Base-by-base conservation (phyloP, 805 yeast genomes). In the Lachancea sp. region DNA sequence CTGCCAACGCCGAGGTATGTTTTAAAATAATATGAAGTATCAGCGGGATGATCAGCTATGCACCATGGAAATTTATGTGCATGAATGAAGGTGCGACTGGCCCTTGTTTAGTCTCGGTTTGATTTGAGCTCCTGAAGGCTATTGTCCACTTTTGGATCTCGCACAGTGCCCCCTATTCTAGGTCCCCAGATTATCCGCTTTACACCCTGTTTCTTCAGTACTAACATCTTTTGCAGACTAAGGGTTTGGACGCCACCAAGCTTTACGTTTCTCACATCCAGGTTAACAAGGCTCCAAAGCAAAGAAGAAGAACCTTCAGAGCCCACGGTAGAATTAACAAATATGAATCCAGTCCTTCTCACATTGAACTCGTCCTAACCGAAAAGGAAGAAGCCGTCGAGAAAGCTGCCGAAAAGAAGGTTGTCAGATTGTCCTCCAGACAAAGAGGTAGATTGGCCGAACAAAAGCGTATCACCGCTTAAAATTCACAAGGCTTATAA, bases 311-410 rank as follows among this genome's bases (percentile, higher is more conserved):
- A 79, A 92, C 98, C 68, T 92, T 78, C 96, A 89, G 99, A 83
- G 99, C 99, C 65, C 97, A 90, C 83, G 99, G 99, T 85, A 92
- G 98, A 83, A 86, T 88, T 71, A 92, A 90, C 77, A 95, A 96
- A 65, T 92, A 88, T 92, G 94, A 88, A 78, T 86, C 97, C 49
- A 78, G 89, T 64, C 98, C 98, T 70, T 89, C 94, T 66, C 99
- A 92, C 85, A 90, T 92, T 71, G 98, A 92, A 80, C 78, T 92
- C 68, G 81, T 87, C 68, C 77, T 92, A 63, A 83, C 96, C 66
- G 98, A 92, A 81, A 85, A 80, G 73, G 92, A 77, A 60, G 97
- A 89, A 75, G 78, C 74, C 65, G 86, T 92, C 70, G 88, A 81
- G 66, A 92, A 90, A 82, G 88, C 97, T 65, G 71, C 72, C 60